A percentile compares a stretch with the other conserved stretches of the same genome.
Evolutionary conservation across 768 basidiomycete genomes (phyloP).

Genomic region (Leccinum variicolor): DNA sequence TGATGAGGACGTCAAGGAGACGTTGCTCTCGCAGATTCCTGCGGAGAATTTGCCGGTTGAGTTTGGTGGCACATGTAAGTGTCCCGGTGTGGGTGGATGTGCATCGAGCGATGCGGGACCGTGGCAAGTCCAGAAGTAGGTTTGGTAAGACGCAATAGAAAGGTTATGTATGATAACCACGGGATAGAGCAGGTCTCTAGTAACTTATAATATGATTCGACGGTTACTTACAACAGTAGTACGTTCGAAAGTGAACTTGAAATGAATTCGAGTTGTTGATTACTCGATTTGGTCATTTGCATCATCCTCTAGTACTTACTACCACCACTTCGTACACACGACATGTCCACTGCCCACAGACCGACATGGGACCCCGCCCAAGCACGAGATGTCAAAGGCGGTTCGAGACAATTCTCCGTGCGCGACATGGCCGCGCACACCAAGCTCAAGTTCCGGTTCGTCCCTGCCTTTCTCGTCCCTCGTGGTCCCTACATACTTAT

Average conservation of each 20-base stretch:
- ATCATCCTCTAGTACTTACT: background rate
- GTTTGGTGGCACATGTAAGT: conserved; percentile 80
- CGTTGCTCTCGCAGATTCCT: conserved; percentile 78
- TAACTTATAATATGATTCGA: no score
- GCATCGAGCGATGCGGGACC: conserved; percentile 88
- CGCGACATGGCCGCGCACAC: conserved; percentile 95
- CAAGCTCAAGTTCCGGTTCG: conserved; percentile 94
- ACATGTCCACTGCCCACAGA: conserved; percentile 88
- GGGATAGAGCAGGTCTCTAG: no score
- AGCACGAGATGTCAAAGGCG: conserved; percentile 87
- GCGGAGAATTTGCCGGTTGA: conserved; percentile 79
- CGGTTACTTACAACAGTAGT: no score
- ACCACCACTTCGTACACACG: background rate
- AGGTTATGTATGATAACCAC: no score
- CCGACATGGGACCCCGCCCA: conserved; percentile 98
- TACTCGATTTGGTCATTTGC: background rate
- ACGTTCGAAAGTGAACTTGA: no score
- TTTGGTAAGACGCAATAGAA: no score
- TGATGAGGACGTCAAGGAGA: conserved; percentile 56
- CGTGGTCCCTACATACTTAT: background rate
- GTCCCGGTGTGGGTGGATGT: conserved; percentile 77
- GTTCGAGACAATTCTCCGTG: conserved; percentile 89
- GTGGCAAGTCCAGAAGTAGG: conserved; percentile 42
- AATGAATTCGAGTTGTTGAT: background rate
- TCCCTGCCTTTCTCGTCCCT: background rate